Percentiles rank a stretch among this genome's conserved stretches.
Evolutionary conservation across 192 early-diverging fungal species (phyloP).

Genomic region (Haplosporangium gracile): DNA sequence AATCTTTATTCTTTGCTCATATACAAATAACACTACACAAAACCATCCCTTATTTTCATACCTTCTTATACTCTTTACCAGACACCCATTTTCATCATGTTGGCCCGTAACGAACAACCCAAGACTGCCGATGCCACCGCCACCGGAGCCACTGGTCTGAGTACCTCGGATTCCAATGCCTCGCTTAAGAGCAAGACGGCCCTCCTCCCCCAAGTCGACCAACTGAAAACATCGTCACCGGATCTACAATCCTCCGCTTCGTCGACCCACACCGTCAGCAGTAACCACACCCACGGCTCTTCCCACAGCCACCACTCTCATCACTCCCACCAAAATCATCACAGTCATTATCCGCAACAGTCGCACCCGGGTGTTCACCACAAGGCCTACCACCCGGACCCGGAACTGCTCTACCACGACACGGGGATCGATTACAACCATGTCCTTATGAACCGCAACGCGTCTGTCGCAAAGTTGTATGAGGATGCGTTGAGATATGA

Average conservation of each 20-base stretch:
- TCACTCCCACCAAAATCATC: not conserved
- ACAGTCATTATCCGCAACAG: conserved; percentile 41
- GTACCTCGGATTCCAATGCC: not conserved
- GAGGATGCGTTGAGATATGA: conserved; percentile 92
- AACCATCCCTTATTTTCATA: not conserved
- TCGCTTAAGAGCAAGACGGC: not conserved
- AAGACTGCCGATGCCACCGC: not conserved
- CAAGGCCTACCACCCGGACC: conserved; percentile 48
- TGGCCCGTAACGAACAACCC: conserved; percentile 27
- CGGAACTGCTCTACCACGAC: conserved; percentile 55
- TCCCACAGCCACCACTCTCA: conserved; percentile 8
- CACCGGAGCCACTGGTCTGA: not conserved
- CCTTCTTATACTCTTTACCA: not conserved
- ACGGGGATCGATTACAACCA: conserved; percentile 82
- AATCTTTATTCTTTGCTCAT: not conserved
- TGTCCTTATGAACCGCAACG: conserved; percentile 88
- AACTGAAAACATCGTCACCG: not conserved
- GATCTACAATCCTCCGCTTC: not conserved
- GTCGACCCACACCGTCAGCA: conserved; percentile 16
- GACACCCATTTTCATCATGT: conserved; percentile 4
- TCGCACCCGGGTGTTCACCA: conserved; percentile 46
- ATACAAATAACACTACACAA: not conserved
- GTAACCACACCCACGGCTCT: not conserved
- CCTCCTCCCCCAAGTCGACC: not conserved
- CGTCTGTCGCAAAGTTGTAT: conserved; percentile 89